Conservation (phyloP, 371 early-diverging fungal species). For the Rhizopus arrhizus region DNA sequence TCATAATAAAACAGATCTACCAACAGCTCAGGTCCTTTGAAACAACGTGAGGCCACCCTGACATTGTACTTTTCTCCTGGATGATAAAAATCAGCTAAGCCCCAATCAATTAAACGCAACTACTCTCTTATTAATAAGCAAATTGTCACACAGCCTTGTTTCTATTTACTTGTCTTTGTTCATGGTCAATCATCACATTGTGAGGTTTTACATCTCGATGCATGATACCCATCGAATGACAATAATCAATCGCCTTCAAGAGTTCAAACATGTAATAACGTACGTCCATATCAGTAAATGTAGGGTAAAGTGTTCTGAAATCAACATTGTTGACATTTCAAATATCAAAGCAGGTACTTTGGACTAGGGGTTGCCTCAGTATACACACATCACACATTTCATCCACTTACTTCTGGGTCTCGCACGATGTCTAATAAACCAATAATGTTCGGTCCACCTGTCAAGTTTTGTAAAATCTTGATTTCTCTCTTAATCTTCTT, state of each 20-base stretch:
- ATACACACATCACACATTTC: not conserved
- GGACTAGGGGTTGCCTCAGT: conserved; percentile 44
- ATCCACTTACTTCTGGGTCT: conserved; percentile 80
- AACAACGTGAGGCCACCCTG: conserved; percentile 98
- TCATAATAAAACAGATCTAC: conserved; percentile 98
- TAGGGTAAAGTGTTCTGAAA: conserved; percentile 72
- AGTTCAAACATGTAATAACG: conserved; percentile 97
- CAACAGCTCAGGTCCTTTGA: conserved; percentile 99
- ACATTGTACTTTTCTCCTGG: conserved; percentile 98
- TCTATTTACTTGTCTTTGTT: conserved; percentile 73
- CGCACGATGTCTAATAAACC: conserved; percentile 94
- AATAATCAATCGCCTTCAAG: conserved; percentile 94
- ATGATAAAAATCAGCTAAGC: conserved; percentile 99
- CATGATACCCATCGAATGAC: conserved; percentile 99
- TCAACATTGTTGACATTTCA: conserved; percentile 92
- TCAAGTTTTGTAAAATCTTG: conserved; percentile 96
- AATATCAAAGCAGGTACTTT: conserved; percentile 97
- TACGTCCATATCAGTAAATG: conserved; percentile 91
- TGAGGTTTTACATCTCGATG: conserved; percentile 99
- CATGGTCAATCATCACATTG: conserved; percentile 99
- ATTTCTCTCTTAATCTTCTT: conserved; percentile 99
- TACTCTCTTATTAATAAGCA: conserved; percentile 27
- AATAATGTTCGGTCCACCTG: conserved; percentile 95
- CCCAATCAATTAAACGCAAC: conserved; percentile 99
- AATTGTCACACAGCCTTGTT: not conserved